Conservation (phyloP, 352 stramenopile genomes). For the Phytopythium sindhum region DNA sequence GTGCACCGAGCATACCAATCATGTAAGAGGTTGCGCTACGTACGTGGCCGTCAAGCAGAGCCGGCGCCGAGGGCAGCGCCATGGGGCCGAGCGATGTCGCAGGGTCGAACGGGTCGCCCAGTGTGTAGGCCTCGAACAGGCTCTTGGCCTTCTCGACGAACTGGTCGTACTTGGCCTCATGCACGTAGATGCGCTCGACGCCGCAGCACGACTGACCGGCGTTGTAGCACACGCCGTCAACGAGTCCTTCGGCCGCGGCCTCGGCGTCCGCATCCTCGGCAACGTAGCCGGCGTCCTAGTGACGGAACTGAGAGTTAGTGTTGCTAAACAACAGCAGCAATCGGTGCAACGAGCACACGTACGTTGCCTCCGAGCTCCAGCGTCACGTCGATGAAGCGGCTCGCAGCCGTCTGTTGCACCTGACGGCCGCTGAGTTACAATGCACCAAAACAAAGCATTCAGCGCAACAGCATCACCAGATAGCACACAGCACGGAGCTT, state of each 20-base stretch:
- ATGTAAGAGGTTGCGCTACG: background rate
- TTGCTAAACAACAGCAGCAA: background rate
- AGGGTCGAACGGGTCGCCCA: constrained; percentile 61
- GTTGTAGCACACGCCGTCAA: constrained; percentile 84
- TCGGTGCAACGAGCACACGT: background rate
- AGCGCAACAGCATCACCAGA: constrained; percentile 3
- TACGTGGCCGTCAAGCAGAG: constrained; percentile 32
- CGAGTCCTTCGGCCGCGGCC: constrained; percentile 60
- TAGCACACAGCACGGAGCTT: constrained; percentile 10
- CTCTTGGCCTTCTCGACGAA: constrained; percentile 66
- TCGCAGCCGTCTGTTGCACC: constrained; percentile 52
- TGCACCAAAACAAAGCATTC: constrained; percentile 6
- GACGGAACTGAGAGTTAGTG: background rate
- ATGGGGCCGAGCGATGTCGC: constrained; percentile 71
- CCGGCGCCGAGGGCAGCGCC: constrained; percentile 45
- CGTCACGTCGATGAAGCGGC: constrained; percentile 74
- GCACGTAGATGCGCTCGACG: constrained; percentile 84
- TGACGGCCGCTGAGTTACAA: constrained; percentile 46
- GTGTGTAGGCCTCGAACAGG: constrained; percentile 60
- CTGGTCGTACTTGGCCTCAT: constrained; percentile 74
- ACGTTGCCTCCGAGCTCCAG: constrained; percentile 85
- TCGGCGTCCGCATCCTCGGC: constrained; percentile 61
- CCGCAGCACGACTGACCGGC: constrained; percentile 82
- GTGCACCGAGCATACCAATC: background rate
- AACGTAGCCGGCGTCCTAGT: constrained; percentile 73